These are phyloP conservation scores for Trichoderma sp. DNA, from an alignment of 2,329 filamentous ascomycete species.

Conservation along the genomic window DNA sequence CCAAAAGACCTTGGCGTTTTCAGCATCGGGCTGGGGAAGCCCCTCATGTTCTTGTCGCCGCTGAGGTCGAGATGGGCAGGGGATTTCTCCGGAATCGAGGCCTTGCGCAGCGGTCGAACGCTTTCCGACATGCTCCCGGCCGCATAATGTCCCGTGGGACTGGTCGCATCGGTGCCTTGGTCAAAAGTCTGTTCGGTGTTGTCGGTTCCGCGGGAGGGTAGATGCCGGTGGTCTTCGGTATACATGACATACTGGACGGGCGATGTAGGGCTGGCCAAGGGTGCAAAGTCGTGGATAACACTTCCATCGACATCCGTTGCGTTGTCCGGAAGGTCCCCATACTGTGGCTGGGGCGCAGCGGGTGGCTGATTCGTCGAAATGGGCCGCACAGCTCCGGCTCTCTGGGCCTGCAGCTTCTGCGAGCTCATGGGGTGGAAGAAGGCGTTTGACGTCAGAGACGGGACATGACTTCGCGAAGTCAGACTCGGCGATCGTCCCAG, in stretches of 20 bases:
- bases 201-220: slow-evolving; percentile 77
- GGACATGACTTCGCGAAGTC: slow-evolving; percentile 82
- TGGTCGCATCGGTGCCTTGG: slow-evolving; percentile 71
- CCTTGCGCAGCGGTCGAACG: slow-evolving; percentile 70
- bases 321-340: slow-evolving; percentile 42
- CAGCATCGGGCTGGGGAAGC: slow-evolving; percentile 58
- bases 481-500: slow-evolving; percentile 59
- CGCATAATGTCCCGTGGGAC: slow-evolving; percentile 63
- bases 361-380: slow-evolving; percentile 43
- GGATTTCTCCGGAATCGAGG: slow-evolving; percentile 30
- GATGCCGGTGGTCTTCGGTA: slow-evolving; percentile 55
- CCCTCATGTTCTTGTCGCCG: slow-evolving; percentile 59
- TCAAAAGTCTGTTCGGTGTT: slow-evolving; percentile 73
- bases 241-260: slow-evolving; percentile 34
- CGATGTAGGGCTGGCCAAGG: slow-evolving; percentile 52
- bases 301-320: slow-evolving; percentile 49
- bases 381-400: slow-evolving; percentile 59
- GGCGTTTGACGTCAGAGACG: slow-evolving; percentile 82
- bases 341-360: slow-evolving; percentile 34
- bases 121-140: slow-evolving; percentile 72
- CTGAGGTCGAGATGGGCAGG: slow-evolving; percentile 54
- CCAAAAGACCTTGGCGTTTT: slow-evolving; percentile 77
- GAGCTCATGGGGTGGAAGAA: slow-evolving; percentile 98
- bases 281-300: slow-evolving; percentile 51
- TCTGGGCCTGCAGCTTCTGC: slow-evolving; percentile 87